Evolutionary conservation across 306 rosid species (phyloP).

Genomic region (Castanea sativa): DNA sequence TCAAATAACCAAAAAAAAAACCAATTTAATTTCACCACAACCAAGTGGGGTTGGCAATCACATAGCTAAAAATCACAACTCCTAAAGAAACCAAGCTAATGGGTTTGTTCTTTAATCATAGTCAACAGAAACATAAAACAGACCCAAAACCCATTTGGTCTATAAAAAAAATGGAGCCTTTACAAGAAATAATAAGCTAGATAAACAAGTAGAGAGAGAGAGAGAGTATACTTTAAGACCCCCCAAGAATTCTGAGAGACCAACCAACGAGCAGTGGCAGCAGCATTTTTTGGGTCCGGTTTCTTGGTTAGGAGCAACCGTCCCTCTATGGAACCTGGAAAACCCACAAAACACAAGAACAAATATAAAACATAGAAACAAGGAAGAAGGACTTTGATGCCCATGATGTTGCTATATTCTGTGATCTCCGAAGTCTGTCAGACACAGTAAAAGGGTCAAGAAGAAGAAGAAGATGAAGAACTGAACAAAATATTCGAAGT

Average conservation of each 20-base stretch:
- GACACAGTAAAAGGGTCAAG: background rate
- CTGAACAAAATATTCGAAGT: background rate
- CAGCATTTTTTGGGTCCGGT: constrained; percentile 69
- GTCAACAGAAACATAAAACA: background rate
- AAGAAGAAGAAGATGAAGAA: background rate
- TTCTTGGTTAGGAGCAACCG: constrained; percentile 41
- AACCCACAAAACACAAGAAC: constrained; percentile 19
- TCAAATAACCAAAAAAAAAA: background rate
- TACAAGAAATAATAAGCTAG: background rate
- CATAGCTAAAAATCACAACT: background rate
- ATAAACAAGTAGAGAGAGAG: background rate
- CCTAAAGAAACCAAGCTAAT: background rate
- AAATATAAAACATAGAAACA: constrained; percentile 3
- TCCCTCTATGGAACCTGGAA: constrained; percentile 26
- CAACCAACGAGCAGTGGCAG: constrained; percentile 90
- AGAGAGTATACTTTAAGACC: constrained; percentile 56
- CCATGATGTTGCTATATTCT: constrained; percentile 20
- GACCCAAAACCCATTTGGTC: too few relatives aligned
- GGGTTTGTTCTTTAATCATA: background rate
- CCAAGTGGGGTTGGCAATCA: background rate
- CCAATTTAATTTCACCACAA: background rate
- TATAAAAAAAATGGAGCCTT: background rate
- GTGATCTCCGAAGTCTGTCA: background rate
- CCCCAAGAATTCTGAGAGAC: constrained; percentile 81
- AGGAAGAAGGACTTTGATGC: background rate